phyloP scores from a whole-genome alignment of 305 asterid genomes.

The Fraxinus greggii region DNA sequence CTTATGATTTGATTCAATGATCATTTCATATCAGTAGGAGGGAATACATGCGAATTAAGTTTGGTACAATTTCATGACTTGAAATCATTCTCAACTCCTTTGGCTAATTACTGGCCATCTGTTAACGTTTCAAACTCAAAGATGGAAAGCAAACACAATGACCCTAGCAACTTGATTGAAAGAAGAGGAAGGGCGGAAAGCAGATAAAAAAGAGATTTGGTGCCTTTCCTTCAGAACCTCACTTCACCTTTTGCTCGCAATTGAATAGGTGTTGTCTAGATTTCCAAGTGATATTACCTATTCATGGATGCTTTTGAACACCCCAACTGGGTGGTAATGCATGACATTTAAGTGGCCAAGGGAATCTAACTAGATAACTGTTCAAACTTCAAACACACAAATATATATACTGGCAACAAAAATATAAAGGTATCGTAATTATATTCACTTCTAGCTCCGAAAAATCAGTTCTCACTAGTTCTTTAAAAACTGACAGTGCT shows the following conservation, averaged over 20 bases:
- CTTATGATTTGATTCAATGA: background rate
- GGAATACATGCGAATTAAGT: background rate
- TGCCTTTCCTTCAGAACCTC: conserved; percentile 2
- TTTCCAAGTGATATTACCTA: background rate
- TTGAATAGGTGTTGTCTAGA: background rate
- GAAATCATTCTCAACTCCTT: background rate
- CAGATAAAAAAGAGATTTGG: background rate
- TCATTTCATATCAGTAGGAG: background rate
- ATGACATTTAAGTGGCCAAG: conserved; percentile 2
- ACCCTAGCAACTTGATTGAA: background rate
- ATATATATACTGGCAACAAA: background rate
- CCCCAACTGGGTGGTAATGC: background rate
- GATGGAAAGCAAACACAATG: background rate
- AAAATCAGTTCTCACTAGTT: background rate
- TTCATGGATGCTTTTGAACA: background rate
- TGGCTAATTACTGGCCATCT: background rate
- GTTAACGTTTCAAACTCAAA: background rate
- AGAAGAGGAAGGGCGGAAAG: background rate
- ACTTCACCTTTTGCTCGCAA: background rate
- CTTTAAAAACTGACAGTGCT: background rate
- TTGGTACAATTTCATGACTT: background rate
- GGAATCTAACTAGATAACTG: background rate
- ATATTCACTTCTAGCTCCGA: background rate
- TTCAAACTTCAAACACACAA: background rate
- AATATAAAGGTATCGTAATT: background rate